phyloP scores from a whole-genome alignment of 176 grass and related monocot genomes.

The Tillandsia leiboldiana region DNA sequence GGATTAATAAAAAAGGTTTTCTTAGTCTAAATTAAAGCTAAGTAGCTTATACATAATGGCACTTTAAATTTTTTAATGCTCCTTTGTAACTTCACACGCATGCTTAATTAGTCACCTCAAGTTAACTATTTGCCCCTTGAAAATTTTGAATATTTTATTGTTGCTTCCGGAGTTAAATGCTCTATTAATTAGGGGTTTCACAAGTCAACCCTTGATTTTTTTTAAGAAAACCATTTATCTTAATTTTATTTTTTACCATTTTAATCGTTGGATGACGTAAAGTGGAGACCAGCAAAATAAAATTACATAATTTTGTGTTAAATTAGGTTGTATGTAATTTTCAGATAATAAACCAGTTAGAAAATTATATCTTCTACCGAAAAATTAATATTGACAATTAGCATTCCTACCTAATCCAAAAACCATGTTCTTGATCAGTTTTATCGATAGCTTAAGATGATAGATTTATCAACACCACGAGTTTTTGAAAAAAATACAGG shows the following conservation, averaged over 20 bases:
- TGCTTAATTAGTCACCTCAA: slow-evolving; percentile 25
- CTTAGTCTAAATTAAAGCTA: not conserved
- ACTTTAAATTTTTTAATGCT: slow-evolving; percentile 10
- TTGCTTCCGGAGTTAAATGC: not conserved
- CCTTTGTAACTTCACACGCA: slow-evolving; percentile 11
- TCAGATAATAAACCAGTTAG: not conserved
- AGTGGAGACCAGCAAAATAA: not conserved
- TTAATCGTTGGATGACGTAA: too few relatives aligned
- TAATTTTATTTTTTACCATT: too few relatives aligned
- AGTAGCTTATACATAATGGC: not conserved
- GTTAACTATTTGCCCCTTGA: not conserved
- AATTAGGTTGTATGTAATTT: not conserved
- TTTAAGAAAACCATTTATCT: too few relatives aligned
- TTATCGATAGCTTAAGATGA: not conserved
- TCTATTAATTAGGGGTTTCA: not conserved
- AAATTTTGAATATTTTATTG: not conserved
- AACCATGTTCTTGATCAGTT: not conserved
- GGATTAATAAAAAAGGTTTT: too few relatives aligned
- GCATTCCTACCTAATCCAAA: not conserved
- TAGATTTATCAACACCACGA: not conserved
- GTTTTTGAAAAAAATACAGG: too few relatives aligned
- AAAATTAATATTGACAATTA: too few relatives aligned
- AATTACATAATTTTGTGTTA: not conserved
- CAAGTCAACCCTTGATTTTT: too few relatives aligned
- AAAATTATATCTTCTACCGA: not conserved